phyloP scores from a whole-genome alignment of 2,329 filamentous ascomycete genomes.

The Hymenotorrendiella dingleyae region DNA sequence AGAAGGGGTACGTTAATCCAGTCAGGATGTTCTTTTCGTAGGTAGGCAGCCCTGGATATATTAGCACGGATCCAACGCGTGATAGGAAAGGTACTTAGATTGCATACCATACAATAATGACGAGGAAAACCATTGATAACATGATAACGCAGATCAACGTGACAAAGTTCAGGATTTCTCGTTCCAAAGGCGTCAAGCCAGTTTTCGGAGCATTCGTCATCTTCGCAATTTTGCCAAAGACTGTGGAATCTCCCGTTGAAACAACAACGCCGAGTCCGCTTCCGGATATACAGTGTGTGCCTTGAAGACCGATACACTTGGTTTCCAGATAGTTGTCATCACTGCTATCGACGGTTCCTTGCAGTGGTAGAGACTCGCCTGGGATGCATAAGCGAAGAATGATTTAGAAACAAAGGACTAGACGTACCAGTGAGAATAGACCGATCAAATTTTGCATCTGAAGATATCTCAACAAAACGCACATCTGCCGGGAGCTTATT shows the following conservation, averaged over 20 bases:
- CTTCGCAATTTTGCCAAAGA: constrained; percentile 71
- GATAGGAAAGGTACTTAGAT: constrained; percentile 34
- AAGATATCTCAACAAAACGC: constrained; percentile 61
- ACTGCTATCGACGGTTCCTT: constrained; percentile 58
- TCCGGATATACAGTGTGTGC: constrained; percentile 72
- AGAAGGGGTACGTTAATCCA: constrained; percentile 69
- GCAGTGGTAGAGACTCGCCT: constrained; percentile 61
- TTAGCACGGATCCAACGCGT: constrained; percentile 2
- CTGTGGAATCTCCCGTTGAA: constrained; percentile 64
- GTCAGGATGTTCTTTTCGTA: constrained; percentile 57
- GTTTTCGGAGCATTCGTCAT: constrained; percentile 64
- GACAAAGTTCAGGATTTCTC: constrained; percentile 69
- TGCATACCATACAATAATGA: constrained; percentile 58
- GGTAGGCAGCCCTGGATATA: constrained; percentile 48
- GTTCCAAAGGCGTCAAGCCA: constrained; percentile 63
- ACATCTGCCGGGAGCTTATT: constrained; percentile 71
- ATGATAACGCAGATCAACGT: constrained; percentile 64
- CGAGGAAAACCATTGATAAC: constrained; percentile 56
- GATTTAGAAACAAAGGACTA: not conserved
- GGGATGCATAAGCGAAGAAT: constrained; percentile 3
- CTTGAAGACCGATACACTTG: constrained; percentile 68
- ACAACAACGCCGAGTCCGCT: constrained; percentile 62
- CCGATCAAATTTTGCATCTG: constrained; percentile 66
- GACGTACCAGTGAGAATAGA: constrained; percentile 61
- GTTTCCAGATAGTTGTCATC: constrained; percentile 74